These are phyloP conservation scores for Schizosaccharomyces japonicus DNA, from an alignment of 805 yeast species.

Conservation along the genomic window DNA sequence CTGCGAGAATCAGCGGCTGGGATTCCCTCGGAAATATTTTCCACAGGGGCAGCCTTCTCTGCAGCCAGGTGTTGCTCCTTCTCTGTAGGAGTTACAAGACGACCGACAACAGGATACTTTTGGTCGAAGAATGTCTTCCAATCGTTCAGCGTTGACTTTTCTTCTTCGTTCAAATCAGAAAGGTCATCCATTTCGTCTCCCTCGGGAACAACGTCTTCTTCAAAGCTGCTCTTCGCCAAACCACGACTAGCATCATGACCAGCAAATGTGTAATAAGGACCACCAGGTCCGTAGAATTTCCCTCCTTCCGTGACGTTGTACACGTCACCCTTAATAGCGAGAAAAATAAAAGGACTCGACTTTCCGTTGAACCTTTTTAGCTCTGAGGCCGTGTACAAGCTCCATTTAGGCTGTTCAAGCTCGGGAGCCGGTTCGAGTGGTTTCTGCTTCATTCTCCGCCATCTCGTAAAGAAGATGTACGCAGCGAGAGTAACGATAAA, in stretches of 20 bases:
- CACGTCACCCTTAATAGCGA: conserved; percentile 51
- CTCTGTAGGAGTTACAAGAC: conserved; percentile 20
- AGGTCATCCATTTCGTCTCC: conserved; percentile 61
- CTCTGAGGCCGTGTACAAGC: conserved; percentile 8
- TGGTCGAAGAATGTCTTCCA: conserved; percentile 69
- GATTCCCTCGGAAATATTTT: too few relatives aligned
- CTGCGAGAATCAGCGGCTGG: too few relatives aligned
- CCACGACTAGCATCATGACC: conserved; percentile 64
- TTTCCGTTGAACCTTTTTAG: conserved; percentile 16
- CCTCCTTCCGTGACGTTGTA: conserved; percentile 53
- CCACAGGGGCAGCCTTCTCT: too few relatives aligned
- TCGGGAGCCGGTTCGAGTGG: not conserved
- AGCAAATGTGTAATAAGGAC: conserved; percentile 43
- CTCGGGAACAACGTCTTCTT: conserved; percentile 29
- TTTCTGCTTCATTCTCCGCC: not conserved
- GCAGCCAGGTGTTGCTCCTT: too few relatives aligned
- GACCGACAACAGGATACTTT: conserved; percentile 67
- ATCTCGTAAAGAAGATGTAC: not conserved
- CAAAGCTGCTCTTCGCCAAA: conserved; percentile 39
- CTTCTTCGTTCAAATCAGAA: conserved; percentile 33
- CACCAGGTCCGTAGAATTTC: conserved; percentile 54
- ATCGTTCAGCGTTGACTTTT: conserved; percentile 42
- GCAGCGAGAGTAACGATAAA: not conserved
- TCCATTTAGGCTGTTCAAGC: conserved; percentile 7
- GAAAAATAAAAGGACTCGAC: conserved; percentile 28